These are phyloP conservation scores for Cairneyella variabilis DNA, from an alignment of 495 filamentous ascomycete species.

Conservation along the genomic window DNA sequence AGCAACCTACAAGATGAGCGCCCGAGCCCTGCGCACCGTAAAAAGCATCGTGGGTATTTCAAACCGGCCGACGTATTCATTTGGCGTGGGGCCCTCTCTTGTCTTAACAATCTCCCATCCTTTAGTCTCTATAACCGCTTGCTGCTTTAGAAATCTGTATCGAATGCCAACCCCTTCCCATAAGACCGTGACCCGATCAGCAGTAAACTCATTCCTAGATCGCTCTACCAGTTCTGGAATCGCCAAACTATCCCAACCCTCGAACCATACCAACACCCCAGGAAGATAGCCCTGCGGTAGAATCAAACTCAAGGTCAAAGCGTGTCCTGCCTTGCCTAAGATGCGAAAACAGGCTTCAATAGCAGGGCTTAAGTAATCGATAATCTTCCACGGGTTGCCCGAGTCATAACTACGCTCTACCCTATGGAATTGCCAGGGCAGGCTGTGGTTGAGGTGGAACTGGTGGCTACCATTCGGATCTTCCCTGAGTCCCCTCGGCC, in stretches of 20 bases:
- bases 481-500: too few species aligned
- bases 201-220: background rate
- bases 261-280: background rate
- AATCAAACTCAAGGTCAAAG: background rate
- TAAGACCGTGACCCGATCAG: background rate
- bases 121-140: background rate
- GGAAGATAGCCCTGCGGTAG: background rate
- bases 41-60: background rate
- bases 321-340: background rate
- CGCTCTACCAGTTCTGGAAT: background rate
- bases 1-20: too few species aligned
- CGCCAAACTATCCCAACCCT: background rate
- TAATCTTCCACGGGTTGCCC: too few species aligned
- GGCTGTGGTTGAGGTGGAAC: too few species aligned
- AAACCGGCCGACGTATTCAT: too few species aligned
- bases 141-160: background rate
- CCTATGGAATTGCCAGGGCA: too few species aligned
- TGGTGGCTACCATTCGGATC: too few species aligned
- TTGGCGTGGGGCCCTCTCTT: background rate
- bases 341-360: too few species aligned
- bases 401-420: too few species aligned
- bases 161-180: background rate
- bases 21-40: background rate
- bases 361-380: too few species aligned
- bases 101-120: slow-evolving; percentile 3